These are phyloP conservation scores for Nannizzia gypsea DNA, from an alignment of 2,329 filamentous ascomycete species.

Conservation along the genomic window DNA sequence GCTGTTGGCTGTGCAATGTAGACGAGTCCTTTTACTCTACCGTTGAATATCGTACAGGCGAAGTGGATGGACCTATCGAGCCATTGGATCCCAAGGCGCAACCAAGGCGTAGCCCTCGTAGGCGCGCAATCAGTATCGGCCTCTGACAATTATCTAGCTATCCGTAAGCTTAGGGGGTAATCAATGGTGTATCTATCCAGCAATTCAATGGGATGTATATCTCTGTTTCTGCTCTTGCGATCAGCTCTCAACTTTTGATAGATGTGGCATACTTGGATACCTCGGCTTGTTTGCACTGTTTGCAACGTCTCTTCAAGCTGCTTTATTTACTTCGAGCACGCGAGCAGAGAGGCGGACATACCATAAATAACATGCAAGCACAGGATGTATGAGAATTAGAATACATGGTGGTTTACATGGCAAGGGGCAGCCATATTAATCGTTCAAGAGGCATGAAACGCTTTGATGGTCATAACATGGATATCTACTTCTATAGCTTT, in stretches of 20 bases:
- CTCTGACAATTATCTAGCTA: not conserved
- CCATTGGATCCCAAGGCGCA: not conserved
- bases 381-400: not conserved
- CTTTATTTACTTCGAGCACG: not conserved
- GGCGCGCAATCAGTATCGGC: not conserved
- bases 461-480: conserved; percentile 1
- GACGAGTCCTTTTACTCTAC: too few relatives aligned
- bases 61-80: not conserved
- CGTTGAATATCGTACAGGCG: not conserved
- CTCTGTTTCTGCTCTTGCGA: not conserved
- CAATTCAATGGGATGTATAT: not conserved
- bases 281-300: not conserved
- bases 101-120: not conserved
- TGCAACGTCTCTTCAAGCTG: not conserved
- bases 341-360: not conserved
- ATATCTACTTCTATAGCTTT: conserved; percentile 55
- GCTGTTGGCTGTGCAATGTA: not conserved
- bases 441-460: not conserved
- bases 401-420: not conserved
- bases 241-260: not conserved
- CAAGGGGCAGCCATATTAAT: not conserved
- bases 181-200: not conserved
- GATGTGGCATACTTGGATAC: not conserved
- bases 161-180: not conserved
- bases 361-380: not conserved